These are phyloP conservation scores for Ensete glaucum DNA, from an alignment of 176 grass and related monocot species.

Conservation along the genomic window DNA sequence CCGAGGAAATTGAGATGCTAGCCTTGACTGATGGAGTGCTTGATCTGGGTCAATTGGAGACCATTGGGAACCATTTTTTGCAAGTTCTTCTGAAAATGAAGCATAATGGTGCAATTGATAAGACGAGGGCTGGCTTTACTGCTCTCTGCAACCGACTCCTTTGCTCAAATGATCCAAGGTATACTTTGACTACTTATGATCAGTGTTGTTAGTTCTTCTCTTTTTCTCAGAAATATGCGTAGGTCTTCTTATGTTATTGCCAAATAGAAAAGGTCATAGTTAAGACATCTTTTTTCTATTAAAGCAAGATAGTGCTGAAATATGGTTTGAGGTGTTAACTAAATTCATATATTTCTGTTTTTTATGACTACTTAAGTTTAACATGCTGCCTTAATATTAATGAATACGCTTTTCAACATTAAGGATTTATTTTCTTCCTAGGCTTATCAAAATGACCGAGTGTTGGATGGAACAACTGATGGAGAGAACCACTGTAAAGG, in stretches of 20 bases:
- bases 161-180: slow-evolving; percentile 96
- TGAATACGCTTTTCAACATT: slow-evolving; percentile 15
- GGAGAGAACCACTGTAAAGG: slow-evolving; percentile 66
- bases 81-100: slow-evolving; percentile 99
- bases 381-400: background rate
- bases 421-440: slow-evolving; percentile 29
- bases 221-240: background rate
- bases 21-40: slow-evolving; percentile 39
- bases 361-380: background rate
- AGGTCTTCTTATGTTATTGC: background rate
- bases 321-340: background rate
- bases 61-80: slow-evolving; percentile 82
- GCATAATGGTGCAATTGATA: slow-evolving; percentile 99
- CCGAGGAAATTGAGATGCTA: slow-evolving; percentile 24
- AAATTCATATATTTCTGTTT: background rate
- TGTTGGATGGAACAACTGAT: slow-evolving; percentile 84
- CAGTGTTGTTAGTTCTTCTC: background rate
- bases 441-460: slow-evolving; percentile 92
- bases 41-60: slow-evolving; percentile 73
- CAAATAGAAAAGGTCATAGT: background rate
- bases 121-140: slow-evolving; percentile 94
- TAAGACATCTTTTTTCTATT: background rate
- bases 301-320: background rate
- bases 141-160: slow-evolving; percentile 95
- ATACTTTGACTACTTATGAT: slow-evolving; percentile 15